A percentile compares a stretch with the other conserved stretches of the same genome.
Conservation (phyloP, 1,139 yeast genomes). For the Sugiyamaella grinbergsii region DNA sequence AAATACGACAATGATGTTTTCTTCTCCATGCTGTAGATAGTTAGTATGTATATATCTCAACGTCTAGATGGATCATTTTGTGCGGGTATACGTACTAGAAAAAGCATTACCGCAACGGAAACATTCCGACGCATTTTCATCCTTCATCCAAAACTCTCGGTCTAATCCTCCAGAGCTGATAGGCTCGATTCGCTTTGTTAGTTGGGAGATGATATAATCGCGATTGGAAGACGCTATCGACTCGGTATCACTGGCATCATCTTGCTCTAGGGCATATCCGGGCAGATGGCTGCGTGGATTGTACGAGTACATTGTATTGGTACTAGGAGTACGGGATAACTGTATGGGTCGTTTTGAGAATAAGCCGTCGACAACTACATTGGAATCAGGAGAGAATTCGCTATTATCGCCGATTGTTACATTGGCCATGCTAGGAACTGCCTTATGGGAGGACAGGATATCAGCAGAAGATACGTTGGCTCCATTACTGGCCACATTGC, state of each 20-base stretch:
- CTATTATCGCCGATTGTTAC: slow-evolving; percentile 20
- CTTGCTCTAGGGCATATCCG: slow-evolving; percentile 36
- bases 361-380: background rate
- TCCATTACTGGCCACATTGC: slow-evolving; percentile 3
- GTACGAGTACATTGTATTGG: slow-evolving; percentile 30
- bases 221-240: slow-evolving; percentile 34
- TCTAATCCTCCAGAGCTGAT: slow-evolving; percentile 39
- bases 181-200: slow-evolving; percentile 28
- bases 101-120: slow-evolving; percentile 74
- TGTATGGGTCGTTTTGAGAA: slow-evolving; percentile 13
- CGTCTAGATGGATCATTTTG: background rate
- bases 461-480: slow-evolving; percentile 12
- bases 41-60: slow-evolving; percentile 1
- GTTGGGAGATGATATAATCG: slow-evolving; percentile 28
- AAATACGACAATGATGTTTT: slow-evolving; percentile 91
- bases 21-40: slow-evolving; percentile 60
- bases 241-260: slow-evolving; percentile 37
- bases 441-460: slow-evolving; percentile 20
- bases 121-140: slow-evolving; percentile 80
- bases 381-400: slow-evolving; percentile 17
- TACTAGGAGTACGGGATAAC: slow-evolving; percentile 34
- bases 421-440: slow-evolving; percentile 27
- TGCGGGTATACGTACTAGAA: slow-evolving; percentile 49
- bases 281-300: slow-evolving; percentile 35
- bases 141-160: slow-evolving; percentile 88